Percentiles rank a stretch among this genome's conserved stretches.
Conservation (phyloP, 1,139 yeast species). For the Sugiyamaella grinbergsii region DNA sequence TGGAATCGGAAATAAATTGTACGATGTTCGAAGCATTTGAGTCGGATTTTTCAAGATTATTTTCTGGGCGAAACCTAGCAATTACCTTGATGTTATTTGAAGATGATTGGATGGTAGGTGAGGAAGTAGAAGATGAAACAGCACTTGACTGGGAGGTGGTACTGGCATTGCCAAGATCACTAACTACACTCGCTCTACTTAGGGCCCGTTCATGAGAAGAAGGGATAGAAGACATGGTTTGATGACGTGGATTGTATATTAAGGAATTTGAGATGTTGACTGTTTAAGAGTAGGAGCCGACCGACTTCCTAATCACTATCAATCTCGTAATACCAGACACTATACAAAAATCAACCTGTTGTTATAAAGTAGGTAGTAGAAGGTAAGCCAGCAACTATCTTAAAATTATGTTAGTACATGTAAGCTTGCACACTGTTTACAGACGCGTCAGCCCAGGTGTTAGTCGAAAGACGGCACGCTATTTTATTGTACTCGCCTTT, state of each 20-base stretch:
- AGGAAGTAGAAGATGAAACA: not conserved
- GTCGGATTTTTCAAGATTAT: constrained; percentile 27
- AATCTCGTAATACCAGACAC: no score
- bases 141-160: not conserved
- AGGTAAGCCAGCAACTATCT: not conserved
- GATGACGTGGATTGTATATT: not conserved
- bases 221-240: constrained; percentile 5
- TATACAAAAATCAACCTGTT: not conserved
- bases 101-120: not conserved
- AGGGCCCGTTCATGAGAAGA: constrained; percentile 19
- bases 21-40: constrained; percentile 22
- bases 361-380: not conserved
- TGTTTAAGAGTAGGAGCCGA: no score
- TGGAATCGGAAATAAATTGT: constrained; percentile 25
- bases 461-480: no score
- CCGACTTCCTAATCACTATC: no score
- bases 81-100: constrained; percentile 58
- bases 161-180: constrained; percentile 14
- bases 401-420: constrained; percentile 7
- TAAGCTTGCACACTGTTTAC: not conserved
- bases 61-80: constrained; percentile 62
- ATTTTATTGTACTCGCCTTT: no score
- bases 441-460: not conserved
- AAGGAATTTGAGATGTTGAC: no score
- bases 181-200: constrained; percentile 23